Conservation (phyloP, 2,329 filamentous ascomycete genomes). For the Waltergamsia citrina region DNA sequence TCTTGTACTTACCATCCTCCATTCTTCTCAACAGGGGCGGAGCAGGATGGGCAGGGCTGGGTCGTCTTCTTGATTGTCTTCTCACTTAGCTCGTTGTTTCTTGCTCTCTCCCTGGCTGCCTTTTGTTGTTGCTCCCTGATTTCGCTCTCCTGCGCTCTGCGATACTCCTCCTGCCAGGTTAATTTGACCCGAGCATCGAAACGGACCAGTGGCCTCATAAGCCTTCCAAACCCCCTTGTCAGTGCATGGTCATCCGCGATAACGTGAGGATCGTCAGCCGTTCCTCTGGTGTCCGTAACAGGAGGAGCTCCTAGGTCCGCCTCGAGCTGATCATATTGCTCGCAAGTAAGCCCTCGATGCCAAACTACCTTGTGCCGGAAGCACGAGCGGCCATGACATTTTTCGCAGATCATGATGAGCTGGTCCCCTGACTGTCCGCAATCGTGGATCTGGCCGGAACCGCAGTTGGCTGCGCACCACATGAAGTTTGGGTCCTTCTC, state of each 20-base stretch:
- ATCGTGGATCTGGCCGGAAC: conserved; percentile 40
- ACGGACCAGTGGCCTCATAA: too few species aligned
- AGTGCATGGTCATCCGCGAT: too few species aligned
- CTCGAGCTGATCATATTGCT: conserved; percentile 29
- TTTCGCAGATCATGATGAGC: conserved; percentile 30
- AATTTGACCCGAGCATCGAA: too few species aligned
- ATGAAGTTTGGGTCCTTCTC: conserved; percentile 33
- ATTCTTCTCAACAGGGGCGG: conserved; percentile 28
- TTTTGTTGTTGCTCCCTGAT: neutral
- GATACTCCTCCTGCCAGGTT: neutral
- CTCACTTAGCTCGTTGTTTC: conserved; percentile 23
- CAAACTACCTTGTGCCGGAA: conserved; percentile 29
- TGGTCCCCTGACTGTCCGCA: conserved; percentile 22
- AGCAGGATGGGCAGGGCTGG: conserved; percentile 27
- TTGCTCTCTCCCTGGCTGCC: conserved; percentile 11
- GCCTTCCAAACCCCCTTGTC: too few species aligned
- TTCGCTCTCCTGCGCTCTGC: conserved; percentile 6
- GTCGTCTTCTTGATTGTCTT: conserved; percentile 17
- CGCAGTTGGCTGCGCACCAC: conserved; percentile 44
- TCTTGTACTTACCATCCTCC: conserved; percentile 31
- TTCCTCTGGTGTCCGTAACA: conserved; percentile 8
- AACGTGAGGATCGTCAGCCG: neutral
- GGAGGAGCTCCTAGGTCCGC: conserved; percentile 27
- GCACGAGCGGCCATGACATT: conserved; percentile 30
- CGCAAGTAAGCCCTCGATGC: conserved; percentile 30